Percentiles rank a stretch among this genome's conserved stretches.
Evolutionary conservation across 2,329 filamentous ascomycete genomes (phyloP).

Genomic region (Dactylellina cionopaga): DNA sequence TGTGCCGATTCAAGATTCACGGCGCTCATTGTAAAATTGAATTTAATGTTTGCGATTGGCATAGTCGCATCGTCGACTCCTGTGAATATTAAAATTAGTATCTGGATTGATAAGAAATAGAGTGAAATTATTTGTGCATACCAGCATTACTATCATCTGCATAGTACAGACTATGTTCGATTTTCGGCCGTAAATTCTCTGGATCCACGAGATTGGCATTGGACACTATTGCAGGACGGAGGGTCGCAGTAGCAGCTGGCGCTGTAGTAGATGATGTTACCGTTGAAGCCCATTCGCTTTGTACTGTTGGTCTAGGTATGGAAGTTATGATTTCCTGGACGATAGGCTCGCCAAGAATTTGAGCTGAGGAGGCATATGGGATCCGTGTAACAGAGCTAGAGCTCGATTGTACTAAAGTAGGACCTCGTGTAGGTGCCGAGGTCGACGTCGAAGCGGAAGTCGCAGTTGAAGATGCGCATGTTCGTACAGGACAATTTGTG

Average conservation of each 20-base stretch:
- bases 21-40: conserved; percentile 39
- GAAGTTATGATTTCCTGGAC: conserved; percentile 28
- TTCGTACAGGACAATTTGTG: conserved; percentile 2
- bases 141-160: conserved; percentile 39
- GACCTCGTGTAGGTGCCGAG: not conserved
- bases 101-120: not conserved
- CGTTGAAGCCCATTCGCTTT: conserved; percentile 32
- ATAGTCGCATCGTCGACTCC: conserved; percentile 19
- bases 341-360: conserved; percentile 33
- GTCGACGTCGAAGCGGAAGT: not conserved
- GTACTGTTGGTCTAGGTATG: conserved; percentile 15
- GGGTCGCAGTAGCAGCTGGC: conserved; percentile 30
- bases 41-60: conserved; percentile 40
- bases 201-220: conserved; percentile 34
- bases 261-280: conserved; percentile 1
- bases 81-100: conserved; percentile 13
- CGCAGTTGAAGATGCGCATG: not conserved
- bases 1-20: conserved; percentile 42
- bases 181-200: conserved; percentile 34
- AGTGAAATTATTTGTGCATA: not conserved
- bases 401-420: not conserved
- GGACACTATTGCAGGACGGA: conserved; percentile 29
- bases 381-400: conserved; percentile 4
- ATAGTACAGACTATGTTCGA: conserved; percentile 34
- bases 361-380: conserved; percentile 15